Percentiles rank a stretch among this genome's conserved stretches.
phyloP scores from a whole-genome alignment of 805 yeast genomes.

The Myxozyma geophila region DNA sequence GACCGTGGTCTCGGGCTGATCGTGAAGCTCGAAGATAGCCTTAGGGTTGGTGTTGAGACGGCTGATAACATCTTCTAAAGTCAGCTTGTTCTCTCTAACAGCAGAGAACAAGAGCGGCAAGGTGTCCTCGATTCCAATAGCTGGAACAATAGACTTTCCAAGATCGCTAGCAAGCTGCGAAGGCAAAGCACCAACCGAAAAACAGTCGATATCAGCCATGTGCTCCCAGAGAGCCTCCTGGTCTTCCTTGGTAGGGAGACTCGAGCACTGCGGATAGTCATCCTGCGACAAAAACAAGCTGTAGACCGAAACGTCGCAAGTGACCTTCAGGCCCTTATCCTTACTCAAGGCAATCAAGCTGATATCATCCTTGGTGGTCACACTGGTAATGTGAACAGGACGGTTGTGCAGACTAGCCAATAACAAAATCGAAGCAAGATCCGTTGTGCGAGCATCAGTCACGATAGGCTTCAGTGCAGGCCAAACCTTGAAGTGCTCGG shows the following conservation, averaged over 20 bases:
- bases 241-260: constrained; percentile 80
- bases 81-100: constrained; percentile 70
- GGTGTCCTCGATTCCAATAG: constrained; percentile 78
- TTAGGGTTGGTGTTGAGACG: constrained; percentile 83
- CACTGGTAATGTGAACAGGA: constrained; percentile 86
- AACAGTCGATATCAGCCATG: constrained; percentile 75
- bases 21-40: constrained; percentile 79
- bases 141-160: constrained; percentile 65
- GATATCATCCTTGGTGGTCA: constrained; percentile 78
- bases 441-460: constrained; percentile 90
- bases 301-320: constrained; percentile 86
- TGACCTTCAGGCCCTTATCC: constrained; percentile 76
- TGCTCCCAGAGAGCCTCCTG: constrained; percentile 82
- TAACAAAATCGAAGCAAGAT: constrained; percentile 87
- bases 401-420: constrained; percentile 86
- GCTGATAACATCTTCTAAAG: constrained; percentile 69
- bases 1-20: constrained; percentile 69
- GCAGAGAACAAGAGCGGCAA: constrained; percentile 83
- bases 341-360: constrained; percentile 84
- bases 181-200: constrained; percentile 83
- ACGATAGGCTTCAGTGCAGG: constrained; percentile 81
- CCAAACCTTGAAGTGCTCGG: constrained; percentile 83
- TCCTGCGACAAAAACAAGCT: constrained; percentile 72
- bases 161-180: constrained; percentile 68
- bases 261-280: constrained; percentile 68